Evolutionary conservation across 1,284 basidiomycete genomes (phyloP).

Genomic region (Sphaerobolus stellatus): DNA sequence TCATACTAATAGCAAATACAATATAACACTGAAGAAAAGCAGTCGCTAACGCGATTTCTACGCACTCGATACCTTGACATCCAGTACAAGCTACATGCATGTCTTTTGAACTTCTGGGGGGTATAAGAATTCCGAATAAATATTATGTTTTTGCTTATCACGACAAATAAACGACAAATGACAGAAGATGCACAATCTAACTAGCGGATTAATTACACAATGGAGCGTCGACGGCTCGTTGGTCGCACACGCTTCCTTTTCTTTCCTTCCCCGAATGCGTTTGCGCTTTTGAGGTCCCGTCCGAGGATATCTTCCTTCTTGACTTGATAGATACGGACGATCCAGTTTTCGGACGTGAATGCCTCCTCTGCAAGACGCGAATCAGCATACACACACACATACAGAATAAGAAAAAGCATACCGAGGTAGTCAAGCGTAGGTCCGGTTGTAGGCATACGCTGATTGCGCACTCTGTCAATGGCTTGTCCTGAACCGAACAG

Average conservation of each 20-base stretch:
- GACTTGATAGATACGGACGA: slow-evolving; percentile 94
- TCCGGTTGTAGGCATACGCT: slow-evolving; percentile 72
- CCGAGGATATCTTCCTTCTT: slow-evolving; percentile 94
- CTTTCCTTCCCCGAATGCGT: slow-evolving; percentile 84
- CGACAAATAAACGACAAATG: too few relatives aligned
- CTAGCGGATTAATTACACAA: too few relatives aligned
- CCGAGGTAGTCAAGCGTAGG: slow-evolving; percentile 86
- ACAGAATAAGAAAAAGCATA: slow-evolving; percentile 36
- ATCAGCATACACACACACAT: slow-evolving; percentile 16
- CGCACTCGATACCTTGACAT: too few relatives aligned
- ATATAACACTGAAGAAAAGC: too few relatives aligned
- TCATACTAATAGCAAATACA: too few relatives aligned
- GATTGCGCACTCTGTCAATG: slow-evolving; percentile 81
- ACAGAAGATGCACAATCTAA: too few relatives aligned
- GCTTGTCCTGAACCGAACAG: slow-evolving; percentile 78
- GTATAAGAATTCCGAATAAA: too few relatives aligned
- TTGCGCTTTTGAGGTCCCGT: slow-evolving; percentile 82
- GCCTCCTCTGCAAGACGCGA: slow-evolving; percentile 72
- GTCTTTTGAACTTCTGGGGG: too few relatives aligned
- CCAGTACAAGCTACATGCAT: too few relatives aligned
- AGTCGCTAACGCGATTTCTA: too few relatives aligned
- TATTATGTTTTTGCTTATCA: too few relatives aligned
- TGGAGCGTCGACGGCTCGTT: slow-evolving; percentile 52
- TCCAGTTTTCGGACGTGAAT: slow-evolving; percentile 98
- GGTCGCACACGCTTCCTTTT: slow-evolving; percentile 80